Conservation (phyloP, 176 grass and related monocot genomes). For the Carex myosuroides region DNA sequence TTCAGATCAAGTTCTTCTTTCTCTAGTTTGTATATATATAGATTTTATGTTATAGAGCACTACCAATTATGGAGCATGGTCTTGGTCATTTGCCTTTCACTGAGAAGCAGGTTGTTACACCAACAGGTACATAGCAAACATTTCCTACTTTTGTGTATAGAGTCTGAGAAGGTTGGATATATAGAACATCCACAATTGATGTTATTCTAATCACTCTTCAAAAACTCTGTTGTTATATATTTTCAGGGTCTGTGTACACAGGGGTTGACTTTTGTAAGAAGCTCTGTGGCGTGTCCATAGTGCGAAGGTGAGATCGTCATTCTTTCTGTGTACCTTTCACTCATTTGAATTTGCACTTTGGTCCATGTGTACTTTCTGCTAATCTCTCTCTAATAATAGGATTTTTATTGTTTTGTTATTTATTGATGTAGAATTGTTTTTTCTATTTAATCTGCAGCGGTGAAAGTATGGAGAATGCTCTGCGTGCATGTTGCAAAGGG, state of each 20-base stretch:
- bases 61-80: constrained; percentile 62
- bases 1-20: background rate
- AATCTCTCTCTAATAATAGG: background rate
- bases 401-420: background rate
- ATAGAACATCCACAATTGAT: background rate
- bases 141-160: constrained; percentile 9
- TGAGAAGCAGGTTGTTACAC: constrained; percentile 94
- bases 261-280: constrained; percentile 99
- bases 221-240: constrained; percentile 15
- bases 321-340: constrained; percentile 18
- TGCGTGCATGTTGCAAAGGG: constrained; percentile 95
- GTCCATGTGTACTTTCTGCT: background rate
- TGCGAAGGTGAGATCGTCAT: constrained; percentile 65
- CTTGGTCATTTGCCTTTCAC: constrained; percentile 95
- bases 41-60: background rate
- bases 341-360: background rate
- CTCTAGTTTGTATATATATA: background rate
- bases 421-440: background rate
- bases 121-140: constrained; percentile 72
- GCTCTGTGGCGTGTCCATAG: constrained; percentile 89
- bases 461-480: constrained; percentile 97
- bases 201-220: background rate
- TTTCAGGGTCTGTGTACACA: constrained; percentile 59
- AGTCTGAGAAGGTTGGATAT: background rate
- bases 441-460: constrained; percentile 44